A percentile compares a stretch with the other conserved stretches of the same genome.
Conservation (phyloP, 1,284 basidiomycete genomes). For the Athelia psychrophila region DNA sequence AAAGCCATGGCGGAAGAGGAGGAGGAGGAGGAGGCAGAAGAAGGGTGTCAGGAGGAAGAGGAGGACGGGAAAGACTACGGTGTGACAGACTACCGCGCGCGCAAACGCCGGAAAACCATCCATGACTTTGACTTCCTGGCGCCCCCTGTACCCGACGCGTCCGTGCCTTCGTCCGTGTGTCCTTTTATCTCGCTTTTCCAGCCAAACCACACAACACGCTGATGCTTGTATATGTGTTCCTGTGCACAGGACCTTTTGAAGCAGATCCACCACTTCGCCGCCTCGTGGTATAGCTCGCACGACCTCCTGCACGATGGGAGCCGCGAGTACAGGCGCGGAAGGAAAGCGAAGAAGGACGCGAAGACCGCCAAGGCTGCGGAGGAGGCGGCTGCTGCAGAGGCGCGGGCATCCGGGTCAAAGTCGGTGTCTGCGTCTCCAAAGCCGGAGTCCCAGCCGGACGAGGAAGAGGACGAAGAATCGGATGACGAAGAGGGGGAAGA, state of each 20-base stretch:
- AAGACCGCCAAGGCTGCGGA: conserved; percentile 6
- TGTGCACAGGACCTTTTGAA: conserved; percentile 63
- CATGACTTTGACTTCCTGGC: conserved; percentile 37
- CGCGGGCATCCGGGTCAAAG: conserved; percentile 11
- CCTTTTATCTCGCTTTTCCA: conserved; percentile 32
- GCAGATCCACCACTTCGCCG: conserved; percentile 65
- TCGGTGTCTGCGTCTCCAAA: conserved; percentile 2
- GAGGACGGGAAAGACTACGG: conserved; percentile 6
- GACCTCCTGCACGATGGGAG: conserved; percentile 56
- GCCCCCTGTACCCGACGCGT: conserved; percentile 8
- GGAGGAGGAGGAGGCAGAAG: not conserved
- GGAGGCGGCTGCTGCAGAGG: conserved; percentile 7
- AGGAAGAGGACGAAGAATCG: conserved; percentile 17
- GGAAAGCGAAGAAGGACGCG: conserved; percentile 27
- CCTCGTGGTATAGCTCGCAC: conserved; percentile 55
- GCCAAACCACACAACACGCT: not conserved
- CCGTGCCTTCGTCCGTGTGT: conserved; percentile 15
- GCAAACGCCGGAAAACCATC: conserved; percentile 34
- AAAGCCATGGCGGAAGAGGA: not conserved
- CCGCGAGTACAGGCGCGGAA: conserved; percentile 41
- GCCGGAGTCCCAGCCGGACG: conserved; percentile 12
- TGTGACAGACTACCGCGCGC: conserved; percentile 18
- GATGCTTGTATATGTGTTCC: not conserved
- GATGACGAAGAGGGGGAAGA: conserved; percentile 19
- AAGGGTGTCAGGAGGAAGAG: conserved; percentile 4